Percentiles rank a stretch among this genome's conserved stretches.
phyloP scores from a whole-genome alignment of 768 basidiomycete species.

The Hypsizygus marmoreus region DNA sequence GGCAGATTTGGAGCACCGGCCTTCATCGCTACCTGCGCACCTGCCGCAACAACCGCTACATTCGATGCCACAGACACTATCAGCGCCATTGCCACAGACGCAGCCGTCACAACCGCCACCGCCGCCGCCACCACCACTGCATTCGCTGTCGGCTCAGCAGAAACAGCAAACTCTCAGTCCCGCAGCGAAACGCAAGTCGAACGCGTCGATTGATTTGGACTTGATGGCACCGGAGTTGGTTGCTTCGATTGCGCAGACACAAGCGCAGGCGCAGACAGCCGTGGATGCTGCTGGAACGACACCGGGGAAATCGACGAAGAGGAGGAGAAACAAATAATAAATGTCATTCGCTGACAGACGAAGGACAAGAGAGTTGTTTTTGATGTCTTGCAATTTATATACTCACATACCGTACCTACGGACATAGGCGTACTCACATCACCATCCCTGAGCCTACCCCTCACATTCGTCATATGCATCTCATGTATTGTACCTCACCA shows the following conservation, averaged over 20 bases:
- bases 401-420: too few species aligned
- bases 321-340: slow-evolving; percentile 21
- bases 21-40: background rate
- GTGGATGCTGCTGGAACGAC: too few species aligned
- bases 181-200: slow-evolving; percentile 18
- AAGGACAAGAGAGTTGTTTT: background rate
- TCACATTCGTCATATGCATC: too few species aligned
- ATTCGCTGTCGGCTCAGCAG: slow-evolving; percentile 1
- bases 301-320: slow-evolving; percentile 14
- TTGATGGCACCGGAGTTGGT: background rate
- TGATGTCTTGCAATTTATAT: background rate
- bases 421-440: too few species aligned
- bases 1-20: slow-evolving; percentile 4
- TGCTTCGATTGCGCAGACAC: background rate
- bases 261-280: background rate
- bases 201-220: slow-evolving; percentile 7
- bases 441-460: too few species aligned
- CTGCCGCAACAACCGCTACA: background rate
- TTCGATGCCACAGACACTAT: too few species aligned
- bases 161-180: slow-evolving; percentile 7
- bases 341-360: background rate
- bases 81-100: background rate
- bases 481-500: too few species aligned
- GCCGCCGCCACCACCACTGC: slow-evolving; percentile 2
- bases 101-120: background rate